Conservation (phyloP, 2,329 filamentous ascomycete genomes). For the Davidsoniella neocaledoniae region DNA sequence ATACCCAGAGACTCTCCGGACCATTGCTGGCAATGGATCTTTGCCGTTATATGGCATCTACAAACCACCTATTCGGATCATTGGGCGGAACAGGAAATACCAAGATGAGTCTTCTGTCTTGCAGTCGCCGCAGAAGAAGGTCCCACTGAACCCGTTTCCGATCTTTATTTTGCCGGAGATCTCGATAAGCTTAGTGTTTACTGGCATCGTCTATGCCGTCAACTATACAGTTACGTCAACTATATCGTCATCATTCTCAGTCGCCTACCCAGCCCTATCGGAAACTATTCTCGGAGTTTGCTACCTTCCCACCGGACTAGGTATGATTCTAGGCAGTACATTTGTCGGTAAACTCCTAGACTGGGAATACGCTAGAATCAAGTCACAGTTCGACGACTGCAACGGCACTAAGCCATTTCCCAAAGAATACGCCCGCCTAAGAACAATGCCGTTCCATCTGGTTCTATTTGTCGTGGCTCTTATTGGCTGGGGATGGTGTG, state of each 20-base stretch:
- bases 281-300: slow-evolving; percentile 20
- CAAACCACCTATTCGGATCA: slow-evolving; percentile 14
- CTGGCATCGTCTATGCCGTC: slow-evolving; percentile 20
- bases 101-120: not conserved
- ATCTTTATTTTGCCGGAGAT: slow-evolving; percentile 20
- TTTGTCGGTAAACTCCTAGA: slow-evolving; percentile 19
- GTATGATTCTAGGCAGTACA: slow-evolving; percentile 18
- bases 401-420: slow-evolving; percentile 14
- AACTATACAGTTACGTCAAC: slow-evolving; percentile 19
- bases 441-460: slow-evolving; percentile 16
- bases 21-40: slow-evolving; percentile 18
- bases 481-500: slow-evolving; percentile 18
- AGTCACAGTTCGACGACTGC: slow-evolving; percentile 6
- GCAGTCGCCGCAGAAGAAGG: not conserved
- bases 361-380: slow-evolving; percentile 17
- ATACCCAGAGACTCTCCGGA: slow-evolving; percentile 19
- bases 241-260: slow-evolving; percentile 19
- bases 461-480: slow-evolving; percentile 16
- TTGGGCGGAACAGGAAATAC: slow-evolving; percentile 7
- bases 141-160: slow-evolving; percentile 18
- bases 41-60: slow-evolving; percentile 12
- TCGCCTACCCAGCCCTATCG: slow-evolving; percentile 16
- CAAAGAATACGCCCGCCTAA: slow-evolving; percentile 17
- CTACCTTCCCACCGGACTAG: slow-evolving; percentile 19
- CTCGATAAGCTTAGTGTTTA: slow-evolving; percentile 18